A percentile compares a stretch with the other conserved stretches of the same genome.
These are phyloP conservation scores for Populus tremula DNA, from an alignment of 345 rosid genomes.

Conservation along the genomic window DNA sequence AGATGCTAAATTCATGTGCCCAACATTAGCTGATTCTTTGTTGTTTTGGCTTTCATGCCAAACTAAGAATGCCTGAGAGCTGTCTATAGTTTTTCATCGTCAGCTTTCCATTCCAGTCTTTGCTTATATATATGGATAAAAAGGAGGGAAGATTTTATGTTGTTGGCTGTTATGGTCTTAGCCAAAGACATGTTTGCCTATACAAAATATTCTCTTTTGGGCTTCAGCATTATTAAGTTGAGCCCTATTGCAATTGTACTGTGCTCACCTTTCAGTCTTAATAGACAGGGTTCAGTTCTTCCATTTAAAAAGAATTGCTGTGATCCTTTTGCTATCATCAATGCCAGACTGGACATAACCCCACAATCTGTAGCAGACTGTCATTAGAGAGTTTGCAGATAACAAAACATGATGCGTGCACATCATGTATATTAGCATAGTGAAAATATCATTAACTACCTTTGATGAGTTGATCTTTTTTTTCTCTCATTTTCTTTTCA, in stretches of 20 bases:
- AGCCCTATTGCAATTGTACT: background rate
- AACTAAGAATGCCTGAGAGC: background rate
- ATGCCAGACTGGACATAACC: background rate
- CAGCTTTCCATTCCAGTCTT: background rate
- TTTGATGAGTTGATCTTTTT: too few relatives aligned
- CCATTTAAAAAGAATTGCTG: background rate
- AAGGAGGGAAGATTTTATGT: background rate
- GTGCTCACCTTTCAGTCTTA: background rate
- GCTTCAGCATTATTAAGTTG: background rate
- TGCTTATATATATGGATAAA: background rate
- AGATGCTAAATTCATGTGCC: too few relatives aligned
- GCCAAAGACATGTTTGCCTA: too few relatives aligned
- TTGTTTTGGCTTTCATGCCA: too few relatives aligned
- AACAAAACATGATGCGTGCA: background rate
- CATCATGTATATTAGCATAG: background rate
- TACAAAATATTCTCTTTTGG: background rate
- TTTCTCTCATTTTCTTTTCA: background rate
- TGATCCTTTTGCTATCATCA: background rate
- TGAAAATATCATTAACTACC: background rate
- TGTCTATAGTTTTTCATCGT: background rate
- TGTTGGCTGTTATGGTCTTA: background rate
- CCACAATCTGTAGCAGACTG: background rate
- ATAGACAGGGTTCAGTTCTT: background rate
- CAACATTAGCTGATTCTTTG: too few relatives aligned
- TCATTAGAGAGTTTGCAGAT: background rate